phyloP scores from a whole-genome alignment of 257 asterid genomes.

The Scutellaria minor region DNA sequence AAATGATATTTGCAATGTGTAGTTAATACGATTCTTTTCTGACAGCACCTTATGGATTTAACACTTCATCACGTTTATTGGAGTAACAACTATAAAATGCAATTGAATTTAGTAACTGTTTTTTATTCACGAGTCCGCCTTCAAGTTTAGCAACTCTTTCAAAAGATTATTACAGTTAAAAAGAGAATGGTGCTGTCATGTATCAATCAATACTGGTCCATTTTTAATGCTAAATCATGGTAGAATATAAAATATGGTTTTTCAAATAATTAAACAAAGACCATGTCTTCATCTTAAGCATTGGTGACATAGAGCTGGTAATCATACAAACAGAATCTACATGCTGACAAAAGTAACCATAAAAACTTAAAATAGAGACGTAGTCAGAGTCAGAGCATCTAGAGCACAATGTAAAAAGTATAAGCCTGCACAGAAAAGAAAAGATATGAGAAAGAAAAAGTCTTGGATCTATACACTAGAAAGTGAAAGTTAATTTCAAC shows the following conservation, averaged over 20 bases:
- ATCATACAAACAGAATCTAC: not conserved
- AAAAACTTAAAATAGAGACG: not conserved
- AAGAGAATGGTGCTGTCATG: not conserved
- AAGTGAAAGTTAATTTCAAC: not conserved
- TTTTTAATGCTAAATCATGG: constrained; percentile 17
- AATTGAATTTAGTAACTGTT: not conserved
- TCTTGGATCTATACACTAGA: not conserved
- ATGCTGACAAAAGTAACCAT: not conserved
- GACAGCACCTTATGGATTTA: constrained; percentile 9
- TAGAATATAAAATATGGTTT: not conserved
- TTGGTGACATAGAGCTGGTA: not conserved
- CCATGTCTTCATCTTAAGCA: constrained; percentile 15
- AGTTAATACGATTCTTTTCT: not conserved
- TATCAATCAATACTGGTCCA: constrained; percentile 7
- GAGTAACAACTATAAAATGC: not conserved
- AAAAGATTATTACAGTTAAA: not conserved
- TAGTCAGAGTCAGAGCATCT: constrained; percentile 9
- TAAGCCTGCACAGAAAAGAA: constrained; percentile 10
- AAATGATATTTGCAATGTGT: not conserved
- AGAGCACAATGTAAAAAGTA: constrained; percentile 18
- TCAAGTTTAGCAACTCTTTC: constrained; percentile 5
- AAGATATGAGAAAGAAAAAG: constrained; percentile 13
- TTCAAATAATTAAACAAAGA: not conserved
- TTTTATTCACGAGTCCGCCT: not conserved
- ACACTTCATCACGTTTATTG: constrained; percentile 3